Conservation (phyloP, 495 filamentous ascomycete species). For the Glonium stellatum region DNA sequence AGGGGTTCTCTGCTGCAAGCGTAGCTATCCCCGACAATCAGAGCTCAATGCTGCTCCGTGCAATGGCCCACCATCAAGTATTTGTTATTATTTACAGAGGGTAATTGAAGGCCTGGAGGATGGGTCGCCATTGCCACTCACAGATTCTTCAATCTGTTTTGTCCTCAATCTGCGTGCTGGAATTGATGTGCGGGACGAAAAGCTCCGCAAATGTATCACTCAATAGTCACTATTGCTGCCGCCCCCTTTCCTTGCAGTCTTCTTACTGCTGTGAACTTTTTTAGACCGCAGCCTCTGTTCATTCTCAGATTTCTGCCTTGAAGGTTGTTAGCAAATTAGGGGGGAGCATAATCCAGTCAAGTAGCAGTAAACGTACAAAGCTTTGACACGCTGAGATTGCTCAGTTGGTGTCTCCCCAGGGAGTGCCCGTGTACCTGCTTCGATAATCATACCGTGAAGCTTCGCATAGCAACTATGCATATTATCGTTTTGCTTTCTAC, state of each 20-base stretch:
- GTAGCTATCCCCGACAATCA: no score
- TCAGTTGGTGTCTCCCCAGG: slow-evolving; percentile 60
- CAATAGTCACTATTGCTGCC: slow-evolving; percentile 22
- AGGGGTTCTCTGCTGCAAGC: no score
- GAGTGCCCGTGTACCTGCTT: slow-evolving; percentile 46
- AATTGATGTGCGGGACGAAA: neutral
- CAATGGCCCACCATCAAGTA: no score
- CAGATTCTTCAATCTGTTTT: no score
- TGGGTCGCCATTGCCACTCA: no score
- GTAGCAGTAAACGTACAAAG: slow-evolving; percentile 49
- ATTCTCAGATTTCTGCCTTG: slow-evolving; percentile 65
- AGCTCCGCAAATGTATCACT: slow-evolving; percentile 9
- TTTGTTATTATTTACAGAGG: no score
- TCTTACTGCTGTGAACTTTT: slow-evolving; percentile 75
- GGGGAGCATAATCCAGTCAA: neutral
- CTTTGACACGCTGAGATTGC: slow-evolving; percentile 52
- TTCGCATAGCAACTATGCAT: slow-evolving; percentile 56
- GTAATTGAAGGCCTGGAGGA: no score
- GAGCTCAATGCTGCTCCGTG: no score
- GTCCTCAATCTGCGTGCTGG: neutral
- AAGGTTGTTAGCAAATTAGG: slow-evolving; percentile 4
- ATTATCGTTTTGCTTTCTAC: slow-evolving; percentile 59
- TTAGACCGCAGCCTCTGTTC: slow-evolving; percentile 64
- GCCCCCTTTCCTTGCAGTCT: slow-evolving; percentile 56
- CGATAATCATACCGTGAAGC: slow-evolving; percentile 51